phyloP scores from a whole-genome alignment of 176 grass and related monocot genomes.

The Saccharum officinarum region DNA sequence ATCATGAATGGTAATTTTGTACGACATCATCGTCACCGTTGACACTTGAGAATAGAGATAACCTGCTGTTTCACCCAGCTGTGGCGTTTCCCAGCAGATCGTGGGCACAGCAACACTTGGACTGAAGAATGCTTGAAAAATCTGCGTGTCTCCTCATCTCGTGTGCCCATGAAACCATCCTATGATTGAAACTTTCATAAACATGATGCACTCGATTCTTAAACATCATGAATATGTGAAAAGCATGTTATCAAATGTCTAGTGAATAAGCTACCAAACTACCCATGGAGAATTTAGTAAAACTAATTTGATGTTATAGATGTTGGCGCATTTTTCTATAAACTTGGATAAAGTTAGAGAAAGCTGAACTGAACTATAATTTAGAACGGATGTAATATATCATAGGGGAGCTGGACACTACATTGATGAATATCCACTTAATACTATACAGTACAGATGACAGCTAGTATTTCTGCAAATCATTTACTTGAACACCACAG shows the following conservation, averaged over 20 bases:
- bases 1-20: conserved; percentile 26
- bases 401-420: neutral
- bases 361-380: neutral
- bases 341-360: neutral
- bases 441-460: conserved; percentile 6
- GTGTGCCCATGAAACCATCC: conserved; percentile 78
- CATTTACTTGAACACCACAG: neutral
- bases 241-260: neutral
- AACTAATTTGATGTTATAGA: neutral
- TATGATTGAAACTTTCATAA: conserved; percentile 30
- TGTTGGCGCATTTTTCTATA: neutral
- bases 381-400: neutral
- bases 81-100: conserved; percentile 73
- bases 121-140: conserved; percentile 98
- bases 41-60: conserved; percentile 29
- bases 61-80: conserved; percentile 86
- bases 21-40: neutral
- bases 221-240: conserved; percentile 12
- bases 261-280: neutral
- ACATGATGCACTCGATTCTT: conserved; percentile 18
- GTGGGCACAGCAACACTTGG: conserved; percentile 74
- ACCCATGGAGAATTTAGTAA: neutral
- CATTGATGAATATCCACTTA: conserved; percentile 11
- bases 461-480: neutral
- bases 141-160: conserved; percentile 69